Percentiles rank a stretch among this genome's conserved stretches.
phyloP scores from a whole-genome alignment of 2,329 filamentous ascomycete species.

The Coniella lustricola region DNA sequence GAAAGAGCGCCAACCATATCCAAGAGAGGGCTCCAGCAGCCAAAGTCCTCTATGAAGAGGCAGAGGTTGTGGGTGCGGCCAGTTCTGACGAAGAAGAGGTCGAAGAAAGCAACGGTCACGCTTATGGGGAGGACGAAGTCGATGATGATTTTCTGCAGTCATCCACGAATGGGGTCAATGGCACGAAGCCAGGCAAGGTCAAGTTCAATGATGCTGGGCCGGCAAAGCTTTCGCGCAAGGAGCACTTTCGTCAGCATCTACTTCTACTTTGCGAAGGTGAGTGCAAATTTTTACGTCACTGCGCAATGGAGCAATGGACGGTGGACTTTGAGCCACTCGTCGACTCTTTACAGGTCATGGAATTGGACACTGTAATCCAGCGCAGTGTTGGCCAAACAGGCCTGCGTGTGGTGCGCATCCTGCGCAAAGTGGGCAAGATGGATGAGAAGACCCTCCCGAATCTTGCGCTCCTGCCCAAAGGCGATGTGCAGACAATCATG shows the following conservation, averaged over 20 bases:
- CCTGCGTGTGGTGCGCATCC: conserved; percentile 75
- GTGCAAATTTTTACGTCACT: conserved; percentile 61
- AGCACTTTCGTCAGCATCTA: conserved; percentile 66
- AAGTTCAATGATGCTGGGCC: conserved; percentile 44
- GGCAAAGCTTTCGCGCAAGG: conserved; percentile 39
- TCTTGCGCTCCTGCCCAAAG: conserved; percentile 74
- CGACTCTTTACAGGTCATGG: conserved; percentile 62
- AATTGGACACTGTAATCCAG: conserved; percentile 76
- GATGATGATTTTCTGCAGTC: conserved; percentile 25
- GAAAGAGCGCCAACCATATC: conserved; percentile 42
- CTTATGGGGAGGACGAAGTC: conserved; percentile 29
- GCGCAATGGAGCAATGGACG: conserved; percentile 69
- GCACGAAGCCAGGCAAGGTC: conserved; percentile 33
- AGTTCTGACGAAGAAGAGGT: conserved; percentile 29
- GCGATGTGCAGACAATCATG: conserved; percentile 78
- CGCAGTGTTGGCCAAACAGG: conserved; percentile 70
- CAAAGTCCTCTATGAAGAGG: conserved; percentile 20
- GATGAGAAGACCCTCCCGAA: conserved; percentile 85
- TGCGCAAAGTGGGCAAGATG: conserved; percentile 83
- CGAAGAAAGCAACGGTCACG: conserved; percentile 25
- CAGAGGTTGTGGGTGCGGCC: conserved; percentile 27
- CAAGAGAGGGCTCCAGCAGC: conserved; percentile 21
- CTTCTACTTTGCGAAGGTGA: conserved; percentile 63
- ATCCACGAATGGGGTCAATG: conserved; percentile 19
- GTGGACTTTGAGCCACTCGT: conserved; percentile 74